phyloP scores from a whole-genome alignment of 2,329 filamentous ascomycete genomes.

The Dactylellina leptospora region DNA sequence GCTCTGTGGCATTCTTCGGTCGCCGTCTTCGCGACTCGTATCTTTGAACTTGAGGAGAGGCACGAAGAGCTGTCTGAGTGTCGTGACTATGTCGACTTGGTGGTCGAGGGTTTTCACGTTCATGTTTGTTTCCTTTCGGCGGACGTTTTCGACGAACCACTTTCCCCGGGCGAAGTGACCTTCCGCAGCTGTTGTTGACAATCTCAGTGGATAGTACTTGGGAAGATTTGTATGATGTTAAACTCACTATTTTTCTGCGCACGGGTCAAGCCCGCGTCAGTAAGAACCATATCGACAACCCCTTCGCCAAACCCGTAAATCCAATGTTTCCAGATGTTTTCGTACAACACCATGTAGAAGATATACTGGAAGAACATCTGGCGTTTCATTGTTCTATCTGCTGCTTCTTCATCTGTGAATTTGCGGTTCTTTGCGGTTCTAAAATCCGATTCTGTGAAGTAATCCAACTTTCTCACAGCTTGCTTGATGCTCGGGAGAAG shows the following conservation, averaged over 20 bases:
- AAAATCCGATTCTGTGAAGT: constrained; percentile 35
- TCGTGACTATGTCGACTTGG: constrained; percentile 28
- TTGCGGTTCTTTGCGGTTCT: neutral
- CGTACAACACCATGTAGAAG: constrained; percentile 34
- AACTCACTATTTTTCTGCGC: constrained; percentile 35
- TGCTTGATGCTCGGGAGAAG: constrained; percentile 14
- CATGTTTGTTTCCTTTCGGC: constrained; percentile 38
- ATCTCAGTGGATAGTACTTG: too few species aligned
- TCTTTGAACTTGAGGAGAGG: constrained; percentile 25
- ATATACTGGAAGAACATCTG: constrained; percentile 48
- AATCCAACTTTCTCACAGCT: constrained; percentile 23
- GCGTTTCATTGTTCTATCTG: constrained; percentile 10
- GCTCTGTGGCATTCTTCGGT: constrained; percentile 11
- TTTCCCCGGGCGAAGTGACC: constrained; percentile 26
- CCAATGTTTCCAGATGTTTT: constrained; percentile 41
- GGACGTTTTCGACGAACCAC: constrained; percentile 45
- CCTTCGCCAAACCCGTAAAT: constrained; percentile 31
- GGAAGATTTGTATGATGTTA: too few species aligned
- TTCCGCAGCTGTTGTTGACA: constrained; percentile 12
- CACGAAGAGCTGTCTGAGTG: constrained; percentile 36
- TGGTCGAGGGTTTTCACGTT: constrained; percentile 11
- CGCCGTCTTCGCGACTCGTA: neutral
- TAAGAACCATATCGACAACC: constrained; percentile 2
- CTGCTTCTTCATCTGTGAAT: neutral
- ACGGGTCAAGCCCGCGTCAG: constrained; percentile 2